phyloP scores from a whole-genome alignment of 1,139 yeast species.

The Yarrowia galli region DNA sequence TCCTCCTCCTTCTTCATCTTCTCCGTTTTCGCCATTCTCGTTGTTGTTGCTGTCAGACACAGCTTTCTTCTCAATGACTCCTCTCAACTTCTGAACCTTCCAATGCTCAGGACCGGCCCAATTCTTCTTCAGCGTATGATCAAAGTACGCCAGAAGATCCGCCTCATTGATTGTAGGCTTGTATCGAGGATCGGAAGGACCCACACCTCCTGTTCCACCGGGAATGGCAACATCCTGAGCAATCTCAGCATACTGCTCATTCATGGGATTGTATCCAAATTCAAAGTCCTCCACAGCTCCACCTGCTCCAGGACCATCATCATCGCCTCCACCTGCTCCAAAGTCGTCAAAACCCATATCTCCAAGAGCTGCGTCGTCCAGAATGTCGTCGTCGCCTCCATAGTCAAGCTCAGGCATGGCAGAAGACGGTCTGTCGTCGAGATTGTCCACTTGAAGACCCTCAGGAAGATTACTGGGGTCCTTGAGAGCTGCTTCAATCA shows the following conservation, averaged over 20 bases:
- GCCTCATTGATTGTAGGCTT: conserved; percentile 54
- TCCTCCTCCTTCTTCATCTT: conserved; percentile 43
- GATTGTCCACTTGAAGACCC: conserved; percentile 41
- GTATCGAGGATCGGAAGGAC: conserved; percentile 38
- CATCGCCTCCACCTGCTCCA: conserved; percentile 41
- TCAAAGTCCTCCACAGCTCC: conserved; percentile 20
- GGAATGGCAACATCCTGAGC: conserved; percentile 11
- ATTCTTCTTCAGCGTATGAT: conserved; percentile 67
- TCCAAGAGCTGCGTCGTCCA: conserved; percentile 46
- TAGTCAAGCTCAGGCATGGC: conserved; percentile 43
- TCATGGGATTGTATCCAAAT: conserved; percentile 34
- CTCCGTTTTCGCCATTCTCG: background rate
- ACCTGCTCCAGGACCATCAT: background rate
- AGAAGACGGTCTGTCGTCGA: conserved; percentile 36
- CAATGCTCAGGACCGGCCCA: conserved; percentile 97
- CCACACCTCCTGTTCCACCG: conserved; percentile 19
- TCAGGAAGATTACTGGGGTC: conserved; percentile 53
- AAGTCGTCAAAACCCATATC: conserved; percentile 49
- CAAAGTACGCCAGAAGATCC: conserved; percentile 81
- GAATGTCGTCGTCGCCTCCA: conserved; percentile 43
- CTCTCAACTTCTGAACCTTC: conserved; percentile 74
- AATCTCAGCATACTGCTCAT: conserved; percentile 24
- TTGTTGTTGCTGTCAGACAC: background rate
- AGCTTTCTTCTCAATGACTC: background rate
- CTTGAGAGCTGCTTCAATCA: conserved; percentile 62